Evolutionary conservation across 139 green algal genomes (phyloP).

Genomic region (Chlamydomonas incerta): DNA sequence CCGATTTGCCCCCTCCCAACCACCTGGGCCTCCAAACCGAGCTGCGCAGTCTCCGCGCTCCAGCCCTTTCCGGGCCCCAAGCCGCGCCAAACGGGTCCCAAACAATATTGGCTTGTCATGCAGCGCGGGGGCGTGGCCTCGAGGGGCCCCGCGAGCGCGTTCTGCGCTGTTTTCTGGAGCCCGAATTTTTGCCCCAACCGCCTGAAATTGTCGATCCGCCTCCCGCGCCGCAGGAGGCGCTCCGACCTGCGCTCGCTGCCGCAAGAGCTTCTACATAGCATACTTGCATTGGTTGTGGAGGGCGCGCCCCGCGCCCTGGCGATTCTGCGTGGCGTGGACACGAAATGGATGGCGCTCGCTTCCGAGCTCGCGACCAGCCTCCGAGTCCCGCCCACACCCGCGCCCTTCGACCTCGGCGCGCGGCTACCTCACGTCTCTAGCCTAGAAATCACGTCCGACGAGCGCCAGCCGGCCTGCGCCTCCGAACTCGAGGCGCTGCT

Average conservation of each 20-base stretch:
- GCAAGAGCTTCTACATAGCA: slow-evolving; percentile 8
- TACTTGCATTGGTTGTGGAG: neutral
- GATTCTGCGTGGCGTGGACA: slow-evolving; percentile 1
- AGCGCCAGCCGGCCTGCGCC: neutral
- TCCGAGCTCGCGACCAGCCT: neutral
- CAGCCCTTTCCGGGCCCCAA: neutral
- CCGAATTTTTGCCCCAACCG: neutral
- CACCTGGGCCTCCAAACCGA: too few species aligned
- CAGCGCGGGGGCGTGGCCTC: neutral
- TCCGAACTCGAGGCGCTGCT: neutral
- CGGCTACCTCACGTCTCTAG: neutral
- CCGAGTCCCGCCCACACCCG: neutral
- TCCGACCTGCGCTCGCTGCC: slow-evolving; percentile 6
- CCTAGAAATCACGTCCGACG: neutral
- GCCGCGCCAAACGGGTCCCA: neutral
- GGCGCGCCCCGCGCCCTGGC: neutral
- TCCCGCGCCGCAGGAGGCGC: neutral
- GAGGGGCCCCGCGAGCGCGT: neutral
- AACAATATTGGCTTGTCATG: neutral
- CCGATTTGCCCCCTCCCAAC: too few species aligned
- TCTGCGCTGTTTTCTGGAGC: neutral
- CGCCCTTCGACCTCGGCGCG: neutral
- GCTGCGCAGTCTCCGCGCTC: too few species aligned
- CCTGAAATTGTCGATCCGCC: neutral
- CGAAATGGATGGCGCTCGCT: neutral